Conservation (phyloP, 768 basidiomycete genomes). For the Rhodotorula paludigena region DNA sequence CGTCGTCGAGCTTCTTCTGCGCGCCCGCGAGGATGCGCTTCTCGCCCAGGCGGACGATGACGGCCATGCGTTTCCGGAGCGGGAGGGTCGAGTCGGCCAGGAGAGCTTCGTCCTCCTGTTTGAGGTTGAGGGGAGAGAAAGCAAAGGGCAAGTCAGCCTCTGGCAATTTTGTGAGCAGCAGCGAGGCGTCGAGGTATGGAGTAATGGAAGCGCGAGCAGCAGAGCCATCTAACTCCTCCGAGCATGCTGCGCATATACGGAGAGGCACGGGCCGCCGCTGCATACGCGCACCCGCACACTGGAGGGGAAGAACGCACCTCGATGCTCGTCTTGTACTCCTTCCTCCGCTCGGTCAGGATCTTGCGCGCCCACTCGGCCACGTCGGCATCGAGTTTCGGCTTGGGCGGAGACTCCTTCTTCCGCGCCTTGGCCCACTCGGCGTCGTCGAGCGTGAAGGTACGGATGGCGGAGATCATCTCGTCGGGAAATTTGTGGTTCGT, state of each 20-base stretch:
- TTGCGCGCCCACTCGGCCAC: slow-evolving; percentile 54
- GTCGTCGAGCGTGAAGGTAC: slow-evolving; percentile 58
- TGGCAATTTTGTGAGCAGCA: neutral
- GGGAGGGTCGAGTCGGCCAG: slow-evolving; percentile 35
- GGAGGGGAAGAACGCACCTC: slow-evolving; percentile 52
- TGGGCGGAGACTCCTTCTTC: slow-evolving; percentile 67
- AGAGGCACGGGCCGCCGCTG: neutral
- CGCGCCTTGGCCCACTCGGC: slow-evolving; percentile 60
- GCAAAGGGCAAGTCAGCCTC: neutral
- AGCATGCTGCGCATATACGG: neutral
- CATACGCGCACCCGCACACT: no score
- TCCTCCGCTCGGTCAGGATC: slow-evolving; percentile 55
- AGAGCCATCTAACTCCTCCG: neutral
- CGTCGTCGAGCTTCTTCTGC: slow-evolving; percentile 34
- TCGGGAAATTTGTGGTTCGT: slow-evolving; percentile 54
- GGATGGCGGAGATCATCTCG: slow-evolving; percentile 61
- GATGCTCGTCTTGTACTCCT: slow-evolving; percentile 58
- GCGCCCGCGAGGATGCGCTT: slow-evolving; percentile 59
- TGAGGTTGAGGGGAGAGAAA: neutral
- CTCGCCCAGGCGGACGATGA: slow-evolving; percentile 72
- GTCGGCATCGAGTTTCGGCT: slow-evolving; percentile 57
- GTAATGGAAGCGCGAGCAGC: neutral
- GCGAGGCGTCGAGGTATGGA: neutral
- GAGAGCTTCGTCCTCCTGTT: slow-evolving; percentile 54
- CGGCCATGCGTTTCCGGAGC: slow-evolving; percentile 57